These are phyloP conservation scores for Phytopythium mirpurense DNA, from an alignment of 352 stramenopile species.

Conservation along the genomic window DNA sequence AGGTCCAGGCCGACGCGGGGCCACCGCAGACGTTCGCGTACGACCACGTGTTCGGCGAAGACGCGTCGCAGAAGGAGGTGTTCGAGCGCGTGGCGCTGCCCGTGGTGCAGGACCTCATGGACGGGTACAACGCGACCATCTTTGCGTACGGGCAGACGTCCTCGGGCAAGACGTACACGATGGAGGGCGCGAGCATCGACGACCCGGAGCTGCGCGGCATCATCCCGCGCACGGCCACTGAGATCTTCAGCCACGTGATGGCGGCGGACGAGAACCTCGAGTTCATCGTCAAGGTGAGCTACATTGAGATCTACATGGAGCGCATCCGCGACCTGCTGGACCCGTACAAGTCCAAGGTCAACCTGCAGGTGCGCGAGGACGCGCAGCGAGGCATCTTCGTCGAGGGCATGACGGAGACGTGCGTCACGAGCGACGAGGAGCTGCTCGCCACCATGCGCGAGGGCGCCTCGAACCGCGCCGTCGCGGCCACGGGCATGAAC, in stretches of 20 bases:
- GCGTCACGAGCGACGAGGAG: constrained; percentile 89
- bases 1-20: constrained; percentile 66
- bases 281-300: constrained; percentile 91
- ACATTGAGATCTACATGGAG: constrained; percentile 98
- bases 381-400: constrained; percentile 90
- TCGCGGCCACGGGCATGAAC: constrained; percentile 93
- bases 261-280: constrained; percentile 88
- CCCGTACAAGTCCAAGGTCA: constrained; percentile 88
- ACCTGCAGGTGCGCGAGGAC: constrained; percentile 89
- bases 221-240: constrained; percentile 83
- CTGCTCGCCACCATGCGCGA: constrained; percentile 80
- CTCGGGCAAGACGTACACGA: constrained; percentile 87
- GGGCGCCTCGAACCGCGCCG: constrained; percentile 77
- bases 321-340: constrained; percentile 91
- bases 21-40: constrained; percentile 83
- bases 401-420: constrained; percentile 91
- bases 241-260: constrained; percentile 87
- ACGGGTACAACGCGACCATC: constrained; percentile 92
- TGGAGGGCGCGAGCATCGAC: constrained; percentile 81
- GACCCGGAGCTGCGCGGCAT: constrained; percentile 82
- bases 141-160: constrained; percentile 93
- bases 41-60: constrained; percentile 87
- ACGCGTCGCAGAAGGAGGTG: constrained; percentile 77
- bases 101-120: constrained; percentile 89
- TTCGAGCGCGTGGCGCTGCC: constrained; percentile 87